A percentile compares a stretch with the other conserved stretches of the same genome.
Evolutionary conservation across 1,284 basidiomycete species (phyloP).

Genomic region (Uromyces viciae-fabae): DNA sequence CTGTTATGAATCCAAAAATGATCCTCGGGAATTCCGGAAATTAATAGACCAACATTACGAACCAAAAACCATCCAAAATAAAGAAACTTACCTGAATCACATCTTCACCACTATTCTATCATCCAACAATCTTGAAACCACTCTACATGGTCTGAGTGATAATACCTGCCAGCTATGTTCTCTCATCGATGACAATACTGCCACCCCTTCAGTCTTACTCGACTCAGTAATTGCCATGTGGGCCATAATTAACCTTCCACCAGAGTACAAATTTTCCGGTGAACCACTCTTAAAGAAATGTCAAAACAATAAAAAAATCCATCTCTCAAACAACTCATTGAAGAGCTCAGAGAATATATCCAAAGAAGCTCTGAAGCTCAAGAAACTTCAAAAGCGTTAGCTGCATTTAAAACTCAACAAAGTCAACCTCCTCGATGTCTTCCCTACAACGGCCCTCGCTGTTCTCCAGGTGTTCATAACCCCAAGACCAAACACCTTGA

Average conservation of each 20-base stretch:
- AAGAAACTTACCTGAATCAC: not conserved
- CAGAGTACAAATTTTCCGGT: not conserved
- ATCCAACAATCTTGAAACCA: not conserved
- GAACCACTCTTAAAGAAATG: not conserved
- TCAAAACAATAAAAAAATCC: not conserved
- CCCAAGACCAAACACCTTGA: not conserved
- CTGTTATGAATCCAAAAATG: not conserved
- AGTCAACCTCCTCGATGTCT: not conserved
- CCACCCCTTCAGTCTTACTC: not conserved
- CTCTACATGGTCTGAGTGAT: not conserved
- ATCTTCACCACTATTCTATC: not conserved
- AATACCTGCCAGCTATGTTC: not conserved
- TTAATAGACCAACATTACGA: too few relatives aligned
- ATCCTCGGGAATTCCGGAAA: not conserved
- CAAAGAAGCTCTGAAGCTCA: not conserved
- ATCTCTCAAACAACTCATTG: not conserved
- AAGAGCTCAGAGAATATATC: not conserved
- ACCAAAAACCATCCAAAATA: slow-evolving; percentile 7
- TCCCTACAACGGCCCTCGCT: not conserved
- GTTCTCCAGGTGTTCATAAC: not conserved
- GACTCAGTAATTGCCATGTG: slow-evolving; percentile 7
- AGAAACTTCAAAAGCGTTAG: not conserved
- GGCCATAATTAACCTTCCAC: not conserved
- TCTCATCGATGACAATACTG: not conserved
- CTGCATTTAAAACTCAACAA: not conserved